Conservation (phyloP, 495 filamentous ascomycete genomes). For the Penicillium diatomitis region DNA sequence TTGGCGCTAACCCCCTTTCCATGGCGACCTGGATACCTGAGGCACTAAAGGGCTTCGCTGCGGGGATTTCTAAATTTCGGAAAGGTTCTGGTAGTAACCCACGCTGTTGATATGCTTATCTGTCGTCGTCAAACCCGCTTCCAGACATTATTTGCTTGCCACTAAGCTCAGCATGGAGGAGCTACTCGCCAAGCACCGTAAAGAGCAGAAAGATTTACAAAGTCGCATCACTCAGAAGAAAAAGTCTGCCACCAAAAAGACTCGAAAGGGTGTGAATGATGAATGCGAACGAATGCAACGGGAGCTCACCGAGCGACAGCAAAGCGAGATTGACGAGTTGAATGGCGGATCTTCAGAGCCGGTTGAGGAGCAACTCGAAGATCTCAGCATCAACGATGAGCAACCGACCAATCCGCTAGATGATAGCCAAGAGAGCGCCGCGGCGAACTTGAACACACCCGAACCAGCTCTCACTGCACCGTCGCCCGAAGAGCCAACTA, state of each 20-base stretch:
- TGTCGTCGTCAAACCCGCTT: not conserved
- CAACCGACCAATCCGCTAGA: conserved; percentile 1
- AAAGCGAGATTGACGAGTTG: conserved; percentile 53
- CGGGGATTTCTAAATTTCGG: too few relatives aligned
- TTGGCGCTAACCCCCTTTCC: conserved; percentile 15
- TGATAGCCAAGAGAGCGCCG: conserved; percentile 10
- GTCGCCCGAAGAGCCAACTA: conserved; percentile 3
- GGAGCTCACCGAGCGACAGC: conserved; percentile 58
- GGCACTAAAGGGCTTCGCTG: too few relatives aligned
- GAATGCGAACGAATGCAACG: conserved; percentile 69
- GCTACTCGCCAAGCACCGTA: conserved; percentile 69
- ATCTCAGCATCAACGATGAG: conserved; percentile 21
- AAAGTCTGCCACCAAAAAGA: conserved; percentile 93
- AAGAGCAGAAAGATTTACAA: conserved; percentile 82
- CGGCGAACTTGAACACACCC: conserved; percentile 1
- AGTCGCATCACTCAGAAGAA: conserved; percentile 84
- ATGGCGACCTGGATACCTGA: conserved; percentile 1
- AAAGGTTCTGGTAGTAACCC: too few relatives aligned
- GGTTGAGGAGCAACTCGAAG: conserved; percentile 20
- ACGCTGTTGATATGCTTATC: too few relatives aligned
- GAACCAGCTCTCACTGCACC: conserved; percentile 1
- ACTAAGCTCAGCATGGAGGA: conserved; percentile 49
- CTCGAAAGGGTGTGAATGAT: conserved; percentile 76
- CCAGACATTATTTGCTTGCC: not conserved
- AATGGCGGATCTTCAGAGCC: conserved; percentile 30